These are phyloP conservation scores for Sclerotinia borealis DNA, from an alignment of 2,329 filamentous ascomycete species.

Conservation along the genomic window DNA sequence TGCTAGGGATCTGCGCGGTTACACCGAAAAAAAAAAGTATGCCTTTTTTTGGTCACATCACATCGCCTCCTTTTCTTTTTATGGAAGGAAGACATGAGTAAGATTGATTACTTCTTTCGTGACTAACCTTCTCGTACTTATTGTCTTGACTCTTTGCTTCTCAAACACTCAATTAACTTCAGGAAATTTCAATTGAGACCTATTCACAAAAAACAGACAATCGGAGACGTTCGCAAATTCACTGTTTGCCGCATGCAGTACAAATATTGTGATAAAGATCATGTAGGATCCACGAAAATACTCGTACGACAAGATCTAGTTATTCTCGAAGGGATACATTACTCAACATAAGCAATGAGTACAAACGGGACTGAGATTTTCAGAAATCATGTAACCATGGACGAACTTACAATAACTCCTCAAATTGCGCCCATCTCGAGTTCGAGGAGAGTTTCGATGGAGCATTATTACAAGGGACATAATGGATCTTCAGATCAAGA, in stretches of 20 bases:
- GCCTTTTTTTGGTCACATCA: background rate
- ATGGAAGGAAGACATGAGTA: constrained; percentile 1
- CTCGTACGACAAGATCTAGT: background rate
- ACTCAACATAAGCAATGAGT: constrained; percentile 1
- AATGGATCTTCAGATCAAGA: constrained; percentile 5
- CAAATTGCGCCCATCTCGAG: background rate
- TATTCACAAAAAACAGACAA: background rate
- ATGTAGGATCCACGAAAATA: background rate
- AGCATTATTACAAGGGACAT: constrained; percentile 1
- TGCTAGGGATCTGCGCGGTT: background rate
- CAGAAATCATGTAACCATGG: constrained; percentile 11
- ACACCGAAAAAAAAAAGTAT: too few species aligned
- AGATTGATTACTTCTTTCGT: background rate
- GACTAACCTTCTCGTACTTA: background rate
- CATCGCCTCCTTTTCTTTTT: background rate
- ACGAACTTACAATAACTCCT: background rate
- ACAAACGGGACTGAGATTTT: background rate
- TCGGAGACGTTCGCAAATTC: constrained; percentile 1
- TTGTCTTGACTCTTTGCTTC: background rate
- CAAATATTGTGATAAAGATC: background rate
- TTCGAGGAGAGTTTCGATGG: constrained; percentile 1
- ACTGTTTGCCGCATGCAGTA: background rate
- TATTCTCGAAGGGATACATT: background rate
- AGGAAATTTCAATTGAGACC: background rate
- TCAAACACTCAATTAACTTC: background rate